Base-by-base conservation (phyloP, 2,329 filamentous ascomycete species). In the Dryadomyces quercus-mongolicae region DNA sequence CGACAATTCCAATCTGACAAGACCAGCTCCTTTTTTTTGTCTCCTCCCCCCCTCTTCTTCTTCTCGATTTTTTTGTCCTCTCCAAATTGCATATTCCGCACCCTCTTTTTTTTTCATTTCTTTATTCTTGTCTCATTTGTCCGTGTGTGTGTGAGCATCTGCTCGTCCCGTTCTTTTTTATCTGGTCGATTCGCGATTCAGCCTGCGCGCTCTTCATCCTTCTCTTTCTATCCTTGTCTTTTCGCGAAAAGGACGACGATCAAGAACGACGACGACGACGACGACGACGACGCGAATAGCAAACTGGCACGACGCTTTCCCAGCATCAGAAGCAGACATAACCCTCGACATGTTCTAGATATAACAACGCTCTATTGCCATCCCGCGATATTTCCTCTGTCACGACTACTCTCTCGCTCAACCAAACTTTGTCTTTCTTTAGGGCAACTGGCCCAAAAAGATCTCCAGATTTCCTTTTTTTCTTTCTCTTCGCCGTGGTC, bases 401-500 rank as follows among this genome's bases (percentile, higher is more conserved):
- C 22, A 5, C 12, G 45, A 21, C 13, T 9, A 5, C 4, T 31
- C 15, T 12, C 21, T 13, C 21, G n/a, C 21, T 31, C 13, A 2
- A 16, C 10, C 21, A 21, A 21, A 12, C 20, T 31, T 13, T 15
- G 12, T 25, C 20, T 13, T 21, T 47, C 21, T 47, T 25, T 20
- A 18, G 4, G 21, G 25, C 25, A 31, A 31, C 4, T 8, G 8
- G 25, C 25, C 25, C 25, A 31, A 31, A 31, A 4, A 4, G 25
- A 31, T 31, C 4, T 18, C 42, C 42, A 6, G 16, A 43, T 43
- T 43, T 16, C 7, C 10, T 18, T 16, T 43, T 15, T 25, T n/a
- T 22, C 42, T 43, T 20, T 3, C 18, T 45, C 51, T n/a, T 60
- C 52, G 49, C 48, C 52, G 44, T 52, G 48, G 55, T 60, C 60